These are phyloP conservation scores for Cladorrhinum sp. DNA, from an alignment of 2,329 filamentous ascomycete genomes.

Conservation along the genomic window DNA sequence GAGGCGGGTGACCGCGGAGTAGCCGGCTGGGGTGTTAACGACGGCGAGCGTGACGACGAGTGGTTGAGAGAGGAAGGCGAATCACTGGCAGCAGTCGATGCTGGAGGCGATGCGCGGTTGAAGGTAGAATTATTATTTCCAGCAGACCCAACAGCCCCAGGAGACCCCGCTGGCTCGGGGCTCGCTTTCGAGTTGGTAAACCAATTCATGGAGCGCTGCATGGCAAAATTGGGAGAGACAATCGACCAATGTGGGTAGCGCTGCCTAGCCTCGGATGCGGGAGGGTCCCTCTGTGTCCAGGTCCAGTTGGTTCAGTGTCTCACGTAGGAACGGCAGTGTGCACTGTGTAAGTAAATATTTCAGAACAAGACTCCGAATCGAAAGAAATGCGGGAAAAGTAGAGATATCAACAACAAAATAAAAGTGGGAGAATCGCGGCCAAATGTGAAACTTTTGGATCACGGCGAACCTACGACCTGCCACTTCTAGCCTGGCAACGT, in stretches of 20 bases:
- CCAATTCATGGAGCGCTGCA: constrained; percentile 27
- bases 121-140: constrained; percentile 36
- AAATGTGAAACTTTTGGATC: background rate
- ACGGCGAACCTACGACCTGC: background rate
- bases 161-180: constrained; percentile 28
- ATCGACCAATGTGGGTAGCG: constrained; percentile 25
- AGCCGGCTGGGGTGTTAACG: constrained; percentile 43
- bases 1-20: constrained; percentile 40
- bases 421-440: background rate
- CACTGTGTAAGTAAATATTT: background rate
- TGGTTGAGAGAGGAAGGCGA: constrained; percentile 33
- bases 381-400: background rate
- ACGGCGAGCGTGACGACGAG: constrained; percentile 35
- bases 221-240: constrained; percentile 20
- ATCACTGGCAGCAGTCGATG: constrained; percentile 26
- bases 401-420: background rate
- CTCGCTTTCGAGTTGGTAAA: constrained; percentile 26
- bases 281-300: constrained; percentile 8
- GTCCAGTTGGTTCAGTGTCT: constrained; percentile 7
- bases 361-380: background rate
- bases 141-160: constrained; percentile 16
- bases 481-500: background rate
- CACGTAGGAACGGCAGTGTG: background rate
- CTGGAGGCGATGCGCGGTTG: constrained; percentile 35
- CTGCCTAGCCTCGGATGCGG: constrained; percentile 26